Base-by-base conservation (phyloP, 139 green algal genomes). In the Picochlorum sp. region DNA sequence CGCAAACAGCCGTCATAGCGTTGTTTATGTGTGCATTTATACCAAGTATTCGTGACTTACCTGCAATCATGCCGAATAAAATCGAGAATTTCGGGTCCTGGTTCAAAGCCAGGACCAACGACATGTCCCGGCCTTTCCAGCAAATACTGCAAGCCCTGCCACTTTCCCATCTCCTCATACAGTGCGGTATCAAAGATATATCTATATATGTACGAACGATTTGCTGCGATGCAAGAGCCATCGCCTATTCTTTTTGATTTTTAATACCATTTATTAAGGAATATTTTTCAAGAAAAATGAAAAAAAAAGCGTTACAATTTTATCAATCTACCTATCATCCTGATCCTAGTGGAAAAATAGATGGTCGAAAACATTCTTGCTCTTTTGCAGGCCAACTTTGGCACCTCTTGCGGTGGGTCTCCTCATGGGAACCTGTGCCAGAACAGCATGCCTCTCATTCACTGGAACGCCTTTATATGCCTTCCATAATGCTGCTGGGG, bases 91-190 rank as follows among this genome's bases (percentile, higher is more conserved):
- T 90, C 82, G 3, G 79, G 66, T 21, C 67, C 58, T 2, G 90
- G 77, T 58, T 95, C 85, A 71, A 97, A 98, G 3, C 80, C 88
- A n/a, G 87, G 87, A 1, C 90, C 90, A 1, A 83, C 81, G 1
- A 95, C 59, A 58, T 87, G 84, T 57, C 91, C 88, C 4, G 64
- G 63, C 1, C 92, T 70, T 1, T 55, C 83, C 0, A 98, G 69
- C 1, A 98, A 72, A 6, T 73, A 67, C 45, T 95, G 82, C 14
- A 97, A 24, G 52, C 88, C 83, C 1, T 60, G 55, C 86, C 88
- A 96, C 11, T 41, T 41, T 41, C 28, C 28, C 28, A 30, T 30
- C 28, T 30, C 28, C 28, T 30, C 28, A 30, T 30, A 30, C 28
- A 30, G 28, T 30, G 28, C 4, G 28, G 28, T 1, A 30, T 30